Conservation (phyloP, 805 yeast species). For the Jamesozyma rosinii region DNA sequence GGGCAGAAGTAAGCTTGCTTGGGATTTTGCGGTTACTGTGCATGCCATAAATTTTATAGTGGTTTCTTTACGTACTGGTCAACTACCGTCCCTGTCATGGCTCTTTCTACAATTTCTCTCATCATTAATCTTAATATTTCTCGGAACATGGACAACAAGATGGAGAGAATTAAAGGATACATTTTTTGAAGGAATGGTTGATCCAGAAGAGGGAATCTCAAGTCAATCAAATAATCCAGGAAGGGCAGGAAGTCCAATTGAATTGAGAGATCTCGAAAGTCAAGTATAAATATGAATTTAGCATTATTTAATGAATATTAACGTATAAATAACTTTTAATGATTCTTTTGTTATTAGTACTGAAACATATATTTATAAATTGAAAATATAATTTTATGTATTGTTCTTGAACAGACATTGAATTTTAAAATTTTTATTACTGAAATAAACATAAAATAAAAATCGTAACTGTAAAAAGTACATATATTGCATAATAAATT, state of each 20-base stretch:
- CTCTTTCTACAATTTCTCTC: conserved; percentile 71
- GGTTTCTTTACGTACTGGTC: conserved; percentile 54
- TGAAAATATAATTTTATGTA: no score
- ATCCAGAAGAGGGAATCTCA: conserved; percentile 16
- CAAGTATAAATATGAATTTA: conserved; percentile 3
- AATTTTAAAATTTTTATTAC: no score
- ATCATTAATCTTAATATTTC: conserved; percentile 55
- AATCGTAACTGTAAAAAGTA: no score
- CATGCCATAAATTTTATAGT: conserved; percentile 71
- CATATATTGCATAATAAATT: no score
- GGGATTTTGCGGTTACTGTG: conserved; percentile 93
- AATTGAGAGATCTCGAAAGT: conserved; percentile 14
- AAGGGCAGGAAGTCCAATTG: conserved; percentile 4
- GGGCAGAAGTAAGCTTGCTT: conserved; percentile 86
- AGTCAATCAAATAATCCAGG: background rate
- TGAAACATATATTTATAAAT: no score
- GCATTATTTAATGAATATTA: no score
- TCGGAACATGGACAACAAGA: conserved; percentile 84
- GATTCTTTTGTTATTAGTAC: no score
- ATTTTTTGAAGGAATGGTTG: conserved; percentile 76
- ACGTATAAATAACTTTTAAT: no score
- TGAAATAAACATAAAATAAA: no score
- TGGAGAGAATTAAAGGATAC: conserved; percentile 88
- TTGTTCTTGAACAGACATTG: no score
- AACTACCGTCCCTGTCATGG: conserved; percentile 76